These are phyloP conservation scores for Naganishia vishniacii DNA, from an alignment of 768 basidiomycete species.

Conservation along the genomic window DNA sequence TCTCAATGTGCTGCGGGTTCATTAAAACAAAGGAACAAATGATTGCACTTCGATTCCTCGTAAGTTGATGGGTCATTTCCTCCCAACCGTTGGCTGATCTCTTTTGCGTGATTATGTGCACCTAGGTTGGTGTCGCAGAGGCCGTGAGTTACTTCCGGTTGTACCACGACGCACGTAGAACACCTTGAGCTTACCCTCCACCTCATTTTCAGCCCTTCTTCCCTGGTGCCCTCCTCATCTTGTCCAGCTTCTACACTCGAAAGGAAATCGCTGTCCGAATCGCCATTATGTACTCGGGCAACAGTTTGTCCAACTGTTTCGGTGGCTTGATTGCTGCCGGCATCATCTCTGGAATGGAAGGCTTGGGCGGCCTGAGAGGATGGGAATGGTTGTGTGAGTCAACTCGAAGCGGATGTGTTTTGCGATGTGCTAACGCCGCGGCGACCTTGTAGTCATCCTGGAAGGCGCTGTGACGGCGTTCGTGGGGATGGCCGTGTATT, in stretches of 20 bases:
- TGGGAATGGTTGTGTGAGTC: constrained; percentile 60
- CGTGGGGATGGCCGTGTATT: constrained; percentile 45
- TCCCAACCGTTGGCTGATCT: not conserved
- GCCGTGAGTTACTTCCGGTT: not conserved
- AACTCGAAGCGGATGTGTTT: not conserved
- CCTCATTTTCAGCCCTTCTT: constrained; percentile 65
- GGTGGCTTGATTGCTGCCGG: constrained; percentile 58
- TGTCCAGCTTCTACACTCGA: constrained; percentile 48
- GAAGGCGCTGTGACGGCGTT: constrained; percentile 54
- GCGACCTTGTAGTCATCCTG: constrained; percentile 62
- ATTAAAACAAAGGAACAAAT: not conserved
- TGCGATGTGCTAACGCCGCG: no score
- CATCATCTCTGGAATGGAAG: constrained; percentile 68
- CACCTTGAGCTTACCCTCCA: not conserved
- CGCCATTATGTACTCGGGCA: constrained; percentile 51
- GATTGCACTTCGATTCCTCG: constrained; percentile 12
- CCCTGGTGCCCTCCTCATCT: constrained; percentile 52
- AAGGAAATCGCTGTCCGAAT: constrained; percentile 62
- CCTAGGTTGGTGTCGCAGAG: constrained; percentile 16
- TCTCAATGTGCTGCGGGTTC: constrained; percentile 22
- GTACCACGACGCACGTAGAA: not conserved
- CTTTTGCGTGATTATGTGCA: not conserved
- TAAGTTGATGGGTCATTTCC: not conserved
- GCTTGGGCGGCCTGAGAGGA: constrained; percentile 61
- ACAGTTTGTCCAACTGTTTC: constrained; percentile 43